Evolutionary conservation across 176 grass and related monocot genomes (phyloP), one percentile per base, ranked within the genome.

Genomic region (Pontederia paniculata): DNA sequence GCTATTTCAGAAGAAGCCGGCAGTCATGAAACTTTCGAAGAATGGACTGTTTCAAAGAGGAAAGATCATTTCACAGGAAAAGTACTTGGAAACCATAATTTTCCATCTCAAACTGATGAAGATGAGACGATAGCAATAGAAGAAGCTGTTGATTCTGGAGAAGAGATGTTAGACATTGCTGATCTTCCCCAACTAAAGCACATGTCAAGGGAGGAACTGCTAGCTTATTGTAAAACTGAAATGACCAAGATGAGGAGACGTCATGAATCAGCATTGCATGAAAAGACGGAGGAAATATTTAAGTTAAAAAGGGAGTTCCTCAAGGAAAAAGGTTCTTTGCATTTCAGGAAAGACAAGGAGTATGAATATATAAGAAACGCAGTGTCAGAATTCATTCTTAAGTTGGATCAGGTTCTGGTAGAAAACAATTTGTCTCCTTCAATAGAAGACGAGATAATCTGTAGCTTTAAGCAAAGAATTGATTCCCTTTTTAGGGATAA

Each of bases 281-380:
- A 79, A 58, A 90, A 79, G 73, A 97, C 83, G 1, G 91, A 97
- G 44, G 83, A 97, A 55, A 57, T 97, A 21, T 97, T 97, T 67
- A 83, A 73, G 72, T 50, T 97, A 16, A 97, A 97, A 67, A 76
- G 91, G 54, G 74, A 89, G 48, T 68, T 77, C 8, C 71, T 79
- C 6, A 97, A 81, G 22, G 83, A 73, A 19, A 86, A 60, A 58
- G 69, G 76, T 60, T 71, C 54, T 6, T 31, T 60, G 54, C 84
- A 75, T 60, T 53, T 77, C 19, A 75, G 72, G 73, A 97, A 77
- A 68, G 83, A 97, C 76, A 87, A 69, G 45, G 91, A 97, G 46
- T 62, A 78, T 48, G 86, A 90, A 15, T 25, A 65, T 55, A 28
- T 84, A 7, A 84, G 54, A 50, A 76, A 55, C 0, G 84, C 75